phyloP scores from a whole-genome alignment of 2,329 filamentous ascomycete genomes.

The Neophaeococcomyces aloes region DNA sequence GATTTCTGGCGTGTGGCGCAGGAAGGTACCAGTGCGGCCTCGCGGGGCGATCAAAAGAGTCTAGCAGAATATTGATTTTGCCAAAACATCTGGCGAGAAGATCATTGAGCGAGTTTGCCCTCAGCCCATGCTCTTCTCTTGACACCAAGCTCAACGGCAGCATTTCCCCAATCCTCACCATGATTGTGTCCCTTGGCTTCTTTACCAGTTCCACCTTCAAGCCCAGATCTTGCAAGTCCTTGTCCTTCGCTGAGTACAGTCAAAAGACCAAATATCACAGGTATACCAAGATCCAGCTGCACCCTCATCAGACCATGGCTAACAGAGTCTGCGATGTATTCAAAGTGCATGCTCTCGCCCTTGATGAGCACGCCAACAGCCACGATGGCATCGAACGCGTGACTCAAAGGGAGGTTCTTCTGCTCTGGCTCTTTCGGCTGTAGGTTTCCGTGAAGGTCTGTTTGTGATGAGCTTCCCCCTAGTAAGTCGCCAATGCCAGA shows the following conservation, averaged over 20 bases:
- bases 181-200: slow-evolving; percentile 65
- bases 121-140: slow-evolving; percentile 78
- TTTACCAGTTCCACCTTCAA: slow-evolving; percentile 41
- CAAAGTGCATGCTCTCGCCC: slow-evolving; percentile 98
- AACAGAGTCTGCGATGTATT: slow-evolving; percentile 90
- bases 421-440: slow-evolving; percentile 18
- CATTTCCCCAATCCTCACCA: slow-evolving; percentile 89
- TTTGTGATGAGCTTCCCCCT: slow-evolving; percentile 50
- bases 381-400: slow-evolving; percentile 79
- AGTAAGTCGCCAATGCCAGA: slow-evolving; percentile 66
- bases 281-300: slow-evolving; percentile 77
- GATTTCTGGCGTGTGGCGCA: not conserved
- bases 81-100: not conserved
- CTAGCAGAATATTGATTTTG: no score
- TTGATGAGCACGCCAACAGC: slow-evolving; percentile 96
- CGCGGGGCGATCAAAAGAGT: no score
- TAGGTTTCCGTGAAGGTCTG: slow-evolving; percentile 47
- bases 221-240: slow-evolving; percentile 70
- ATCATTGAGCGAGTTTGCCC: slow-evolving; percentile 44
- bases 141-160: slow-evolving; percentile 84
- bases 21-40: not conserved
- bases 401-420: slow-evolving; percentile 26
- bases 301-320: slow-evolving; percentile 90
- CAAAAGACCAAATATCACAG: slow-evolving; percentile 83
- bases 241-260: slow-evolving; percentile 85